Percentiles rank a stretch among this genome's conserved stretches.
Evolutionary conservation across 768 basidiomycete genomes (phyloP).

Genomic region (Austroboletus festivus): DNA sequence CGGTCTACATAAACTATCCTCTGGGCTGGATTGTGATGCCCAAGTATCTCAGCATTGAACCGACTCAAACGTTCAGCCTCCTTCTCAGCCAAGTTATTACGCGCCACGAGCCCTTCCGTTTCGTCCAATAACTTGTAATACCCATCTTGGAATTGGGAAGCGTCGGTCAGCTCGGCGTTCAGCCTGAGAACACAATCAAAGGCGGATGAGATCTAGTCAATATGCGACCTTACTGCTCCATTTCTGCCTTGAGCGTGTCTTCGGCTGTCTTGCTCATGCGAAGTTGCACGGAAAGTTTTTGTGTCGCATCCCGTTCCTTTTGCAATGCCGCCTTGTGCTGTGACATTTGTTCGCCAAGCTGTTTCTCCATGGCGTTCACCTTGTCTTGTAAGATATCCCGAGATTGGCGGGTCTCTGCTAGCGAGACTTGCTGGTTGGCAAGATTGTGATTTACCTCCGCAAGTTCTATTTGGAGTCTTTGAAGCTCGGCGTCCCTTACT

Average conservation of each 20-base stretch:
- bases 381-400: conserved; percentile 29
- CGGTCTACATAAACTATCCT: conserved; percentile 85
- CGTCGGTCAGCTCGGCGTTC: conserved; percentile 51
- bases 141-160: conserved; percentile 66
- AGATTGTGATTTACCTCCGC: conserved; percentile 18
- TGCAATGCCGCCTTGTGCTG: conserved; percentile 37
- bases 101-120: conserved; percentile 58
- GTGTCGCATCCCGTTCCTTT: conserved; percentile 45
- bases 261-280: conserved; percentile 63
- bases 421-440: conserved; percentile 20
- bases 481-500: conserved; percentile 41
- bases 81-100: conserved; percentile 76
- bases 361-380: conserved; percentile 24
- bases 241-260: conserved; percentile 62
- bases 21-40: conserved; percentile 82
- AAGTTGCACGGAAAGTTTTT: conserved; percentile 48
- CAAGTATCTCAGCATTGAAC: conserved; percentile 83
- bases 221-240: conserved; percentile 54
- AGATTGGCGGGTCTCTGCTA: conserved; percentile 12
- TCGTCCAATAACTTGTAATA: conserved; percentile 64
- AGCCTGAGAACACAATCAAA: conserved; percentile 32
- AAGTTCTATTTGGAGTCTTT: conserved; percentile 39
- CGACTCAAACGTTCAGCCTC: conserved; percentile 72
- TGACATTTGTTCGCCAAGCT: conserved; percentile 30
- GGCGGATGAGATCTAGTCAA: background rate